Percentiles rank a stretch among this genome's conserved stretches.
These are phyloP conservation scores for Arthrobotrys conoides DNA, from an alignment of 2,329 filamentous ascomycete species.

Conservation along the genomic window DNA sequence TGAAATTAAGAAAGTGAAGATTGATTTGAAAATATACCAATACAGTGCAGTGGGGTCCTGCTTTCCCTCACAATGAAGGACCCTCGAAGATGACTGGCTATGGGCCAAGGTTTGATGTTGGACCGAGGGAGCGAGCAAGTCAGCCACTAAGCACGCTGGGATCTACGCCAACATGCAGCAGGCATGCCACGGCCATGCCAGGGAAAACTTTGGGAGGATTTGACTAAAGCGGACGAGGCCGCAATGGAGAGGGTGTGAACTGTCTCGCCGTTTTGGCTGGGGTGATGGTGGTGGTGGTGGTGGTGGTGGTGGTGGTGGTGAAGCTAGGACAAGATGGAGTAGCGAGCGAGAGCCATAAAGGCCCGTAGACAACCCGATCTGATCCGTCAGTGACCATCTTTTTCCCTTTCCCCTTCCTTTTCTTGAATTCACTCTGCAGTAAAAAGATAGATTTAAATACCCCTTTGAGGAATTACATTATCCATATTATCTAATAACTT, in stretches of 20 bases:
- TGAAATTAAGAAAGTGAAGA: conserved; percentile 32
- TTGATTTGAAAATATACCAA: conserved; percentile 40
- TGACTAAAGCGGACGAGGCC: conserved; percentile 49
- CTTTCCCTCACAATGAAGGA: conserved; percentile 4
- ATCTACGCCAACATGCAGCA: conserved; percentile 56
- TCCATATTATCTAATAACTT: conserved; percentile 34
- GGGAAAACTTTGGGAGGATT: conserved; percentile 46
- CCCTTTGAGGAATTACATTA: conserved; percentile 2
- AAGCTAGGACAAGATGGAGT: conserved; percentile 31
- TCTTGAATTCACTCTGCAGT: not conserved
- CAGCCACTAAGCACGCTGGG: conserved; percentile 59
- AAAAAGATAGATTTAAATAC: conserved; percentile 18
- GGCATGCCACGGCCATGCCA: conserved; percentile 33
- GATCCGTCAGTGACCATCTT: conserved; percentile 57
- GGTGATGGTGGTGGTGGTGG: conserved; percentile 13
- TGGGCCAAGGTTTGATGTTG: conserved; percentile 27
- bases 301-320: conserved; percentile 17
- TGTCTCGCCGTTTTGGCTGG: conserved; percentile 51
- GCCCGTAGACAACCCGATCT: conserved; percentile 57
- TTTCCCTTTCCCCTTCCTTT: conserved; percentile 33
- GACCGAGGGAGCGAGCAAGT: conserved; percentile 37
- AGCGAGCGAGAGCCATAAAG: conserved; percentile 45
- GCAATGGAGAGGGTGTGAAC: conserved; percentile 33
- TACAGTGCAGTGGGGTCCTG: not conserved
- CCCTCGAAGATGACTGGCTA: conserved; percentile 34